These are phyloP conservation scores for Colletotrichum lentis DNA, from an alignment of 2,329 filamentous ascomycete genomes.

Conservation along the genomic window DNA sequence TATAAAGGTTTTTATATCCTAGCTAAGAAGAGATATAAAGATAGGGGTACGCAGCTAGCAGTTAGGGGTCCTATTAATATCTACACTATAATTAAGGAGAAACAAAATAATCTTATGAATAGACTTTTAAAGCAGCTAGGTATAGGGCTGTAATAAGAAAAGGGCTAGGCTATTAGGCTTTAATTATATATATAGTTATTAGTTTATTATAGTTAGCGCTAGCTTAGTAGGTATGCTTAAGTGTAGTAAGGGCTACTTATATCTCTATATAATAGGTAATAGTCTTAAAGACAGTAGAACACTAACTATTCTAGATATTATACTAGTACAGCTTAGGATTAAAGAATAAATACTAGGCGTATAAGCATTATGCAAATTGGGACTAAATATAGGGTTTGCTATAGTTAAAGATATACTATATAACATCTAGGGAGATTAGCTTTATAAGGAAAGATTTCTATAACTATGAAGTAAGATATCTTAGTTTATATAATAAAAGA, in stretches of 20 bases:
- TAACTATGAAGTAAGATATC: neutral
- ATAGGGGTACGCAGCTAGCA: no score
- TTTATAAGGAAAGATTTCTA: neutral
- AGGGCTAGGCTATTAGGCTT: neutral
- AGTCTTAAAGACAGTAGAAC: neutral
- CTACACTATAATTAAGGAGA: neutral
- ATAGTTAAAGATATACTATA: slow-evolving; percentile 6
- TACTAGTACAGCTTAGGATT: slow-evolving; percentile 3
- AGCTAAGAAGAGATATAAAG: no score
- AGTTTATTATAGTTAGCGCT: neutral
- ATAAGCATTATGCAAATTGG: neutral
- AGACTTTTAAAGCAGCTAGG: neutral
- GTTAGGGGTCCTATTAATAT: no score
- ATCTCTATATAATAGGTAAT: slow-evolving; percentile 1
- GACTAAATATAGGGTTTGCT: slow-evolving; percentile 4
- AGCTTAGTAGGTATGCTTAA: neutral
- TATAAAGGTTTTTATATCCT: no score
- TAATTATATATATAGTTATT: neutral
- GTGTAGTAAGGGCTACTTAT: neutral
- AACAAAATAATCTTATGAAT: slow-evolving; percentile 1
- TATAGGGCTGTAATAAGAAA: slow-evolving; percentile 13
- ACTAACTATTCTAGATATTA: neutral
- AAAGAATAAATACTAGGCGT: slow-evolving; percentile 7
- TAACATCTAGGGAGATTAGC: neutral
- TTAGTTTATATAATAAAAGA: neutral